Base-by-base conservation (phyloP, 2,329 filamentous ascomycete genomes). In the Bipolaris zeicola region DNA sequence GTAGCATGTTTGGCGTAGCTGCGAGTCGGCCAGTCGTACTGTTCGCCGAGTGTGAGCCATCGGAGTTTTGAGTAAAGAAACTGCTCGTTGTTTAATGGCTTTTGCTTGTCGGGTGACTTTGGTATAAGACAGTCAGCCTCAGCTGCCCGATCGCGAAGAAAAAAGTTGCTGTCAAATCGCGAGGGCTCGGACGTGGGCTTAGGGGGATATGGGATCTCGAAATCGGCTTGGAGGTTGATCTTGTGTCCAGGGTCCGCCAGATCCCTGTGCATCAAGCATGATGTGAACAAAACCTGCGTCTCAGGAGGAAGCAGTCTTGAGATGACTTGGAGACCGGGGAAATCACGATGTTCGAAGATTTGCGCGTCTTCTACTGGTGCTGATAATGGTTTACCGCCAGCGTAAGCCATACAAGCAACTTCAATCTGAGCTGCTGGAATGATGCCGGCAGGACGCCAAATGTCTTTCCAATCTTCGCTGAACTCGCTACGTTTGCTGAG, bases 11-110 rank as follows among this genome's bases (percentile, higher is more conserved):
- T 79, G 0, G 93, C 92, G 70, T 98, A 98, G 22, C 87, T 82
- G 61, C 96, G 92, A 58, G 88, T 87, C 0, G 92, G 95, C 95
- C 94, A 98, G 78, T 98, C 91, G 76, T 98, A 98, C 75, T 98
- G 94, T 0, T 92, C 94, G 45, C 94, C 95, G 5, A 99, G 85
- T 0, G 94, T 98, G 50, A 96, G 85, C 95, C 95, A 99, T 65
- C 94, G 91, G 22, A 98, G 85, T 62, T 90, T 93, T 61, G 88
- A 89, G 55, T 89, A 85, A 50, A 98, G 81, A 33, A 93, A 87
- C 68, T 89, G 88, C 55, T 86, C 83, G 50, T 90, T 82, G 3
- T 87, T 85, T 6, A 97, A 80, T 1, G 90, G 82, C 60, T 89
- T 91, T 74, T 96, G 92, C 16, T 92, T 79, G 0, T 76, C 65